Evolutionary conservation across 1,139 yeast species (phyloP).

Genomic region (Lodderomyces elongisporus): DNA sequence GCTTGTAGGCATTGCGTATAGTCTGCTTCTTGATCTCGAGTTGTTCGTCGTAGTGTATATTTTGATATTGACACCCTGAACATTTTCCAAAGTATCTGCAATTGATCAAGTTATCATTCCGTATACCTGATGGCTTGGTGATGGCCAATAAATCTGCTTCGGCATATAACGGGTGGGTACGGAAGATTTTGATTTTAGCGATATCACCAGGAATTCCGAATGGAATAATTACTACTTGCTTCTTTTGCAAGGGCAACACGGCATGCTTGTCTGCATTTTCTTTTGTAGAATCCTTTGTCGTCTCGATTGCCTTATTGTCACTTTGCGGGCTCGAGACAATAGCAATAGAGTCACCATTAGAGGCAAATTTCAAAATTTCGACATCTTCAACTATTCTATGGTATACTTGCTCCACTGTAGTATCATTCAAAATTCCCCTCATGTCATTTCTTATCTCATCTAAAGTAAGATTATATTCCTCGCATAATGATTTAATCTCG

Average conservation of each 20-base stretch:
- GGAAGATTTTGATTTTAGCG: conserved; percentile 65
- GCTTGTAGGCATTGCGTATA: conserved; percentile 75
- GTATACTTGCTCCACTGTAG: conserved; percentile 43
- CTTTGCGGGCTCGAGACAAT: conserved; percentile 15
- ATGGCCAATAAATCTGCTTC: conserved; percentile 71
- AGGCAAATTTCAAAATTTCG: conserved; percentile 52
- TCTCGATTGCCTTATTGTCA: background rate
- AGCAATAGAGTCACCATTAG: conserved; percentile 80
- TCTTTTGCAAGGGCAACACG: too few relatives aligned
- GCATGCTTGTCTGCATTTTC: too few relatives aligned
- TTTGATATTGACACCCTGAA: conserved; percentile 92
- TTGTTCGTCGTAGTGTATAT: conserved; percentile 67
- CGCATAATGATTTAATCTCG: conserved; percentile 64
- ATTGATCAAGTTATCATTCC: conserved; percentile 48
- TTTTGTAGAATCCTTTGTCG: conserved; percentile 6
- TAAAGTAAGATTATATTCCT: conserved; percentile 36
- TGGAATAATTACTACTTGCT: conserved; percentile 62
- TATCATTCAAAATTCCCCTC: conserved; percentile 57
- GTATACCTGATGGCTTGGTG: conserved; percentile 33
- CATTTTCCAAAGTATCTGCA: conserved; percentile 46
- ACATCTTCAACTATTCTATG: conserved; percentile 60
- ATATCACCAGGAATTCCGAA: conserved; percentile 85
- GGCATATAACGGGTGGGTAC: conserved; percentile 70
- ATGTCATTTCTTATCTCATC: conserved; percentile 60
- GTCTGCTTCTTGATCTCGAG: conserved; percentile 67